Evolutionary conservation across 2,329 filamentous ascomycete species (phyloP).

Genomic region (Venturia pyrina): DNA sequence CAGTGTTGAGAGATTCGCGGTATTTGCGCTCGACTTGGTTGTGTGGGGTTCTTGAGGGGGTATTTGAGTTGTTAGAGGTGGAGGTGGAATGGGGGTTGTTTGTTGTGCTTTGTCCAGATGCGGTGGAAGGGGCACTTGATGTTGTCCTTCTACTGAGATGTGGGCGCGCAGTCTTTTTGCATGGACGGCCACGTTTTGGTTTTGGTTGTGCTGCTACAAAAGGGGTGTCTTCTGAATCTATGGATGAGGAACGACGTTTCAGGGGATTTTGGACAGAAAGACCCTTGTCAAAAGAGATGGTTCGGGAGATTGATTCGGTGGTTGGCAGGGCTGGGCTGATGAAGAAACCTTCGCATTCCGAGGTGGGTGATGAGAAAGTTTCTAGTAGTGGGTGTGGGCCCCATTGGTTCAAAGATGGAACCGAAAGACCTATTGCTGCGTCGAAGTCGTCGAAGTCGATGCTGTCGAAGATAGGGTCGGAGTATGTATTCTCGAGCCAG

Average conservation of each 20-base stretch:
- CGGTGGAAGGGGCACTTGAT: neutral
- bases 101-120: neutral
- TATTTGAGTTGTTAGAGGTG: no score
- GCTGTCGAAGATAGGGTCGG: neutral
- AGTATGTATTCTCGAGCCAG: neutral
- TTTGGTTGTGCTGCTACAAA: neutral
- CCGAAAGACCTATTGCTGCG: neutral
- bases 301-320: neutral
- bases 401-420: neutral
- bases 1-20: slow-evolving; percentile 36
- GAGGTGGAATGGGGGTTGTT: slow-evolving; percentile 7
- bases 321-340: neutral
- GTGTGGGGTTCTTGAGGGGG: slow-evolving; percentile 24
- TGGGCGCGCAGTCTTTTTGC: no score
- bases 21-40: slow-evolving; percentile 38
- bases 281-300: neutral
- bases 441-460: neutral
- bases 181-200: neutral
- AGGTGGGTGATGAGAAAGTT: neutral
- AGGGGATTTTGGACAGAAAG: neutral
- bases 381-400: neutral
- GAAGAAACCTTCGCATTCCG: neutral
- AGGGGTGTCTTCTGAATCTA: neutral
- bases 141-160: no score
- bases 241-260: neutral